Conservation (phyloP, 768 basidiomycete genomes). For the Cubamyces lactineus region DNA sequence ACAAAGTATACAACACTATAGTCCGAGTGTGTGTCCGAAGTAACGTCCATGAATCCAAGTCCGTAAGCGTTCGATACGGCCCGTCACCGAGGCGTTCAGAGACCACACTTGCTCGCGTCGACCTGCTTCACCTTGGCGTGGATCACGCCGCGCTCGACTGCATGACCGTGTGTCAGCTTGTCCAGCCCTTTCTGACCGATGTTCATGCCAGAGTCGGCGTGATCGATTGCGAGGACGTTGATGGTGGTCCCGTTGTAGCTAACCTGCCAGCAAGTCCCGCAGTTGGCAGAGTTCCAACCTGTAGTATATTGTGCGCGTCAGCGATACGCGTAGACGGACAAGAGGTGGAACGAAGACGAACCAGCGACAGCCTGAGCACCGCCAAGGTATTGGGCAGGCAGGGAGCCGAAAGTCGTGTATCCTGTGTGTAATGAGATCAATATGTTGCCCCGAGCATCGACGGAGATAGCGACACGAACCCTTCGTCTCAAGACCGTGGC, state of each 20-base stretch:
- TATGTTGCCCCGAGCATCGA: background rate
- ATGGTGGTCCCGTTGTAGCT: slow-evolving; percentile 32
- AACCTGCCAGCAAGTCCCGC: slow-evolving; percentile 41
- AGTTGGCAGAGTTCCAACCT: slow-evolving; percentile 35
- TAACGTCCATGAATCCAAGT: background rate
- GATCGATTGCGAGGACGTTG: slow-evolving; percentile 37
- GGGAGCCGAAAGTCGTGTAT: slow-evolving; percentile 41
- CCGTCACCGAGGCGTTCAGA: background rate
- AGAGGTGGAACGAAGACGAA: background rate
- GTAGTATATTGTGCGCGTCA: background rate
- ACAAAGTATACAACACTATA: too few species aligned
- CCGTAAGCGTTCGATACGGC: background rate
- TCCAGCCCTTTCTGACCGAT: slow-evolving; percentile 39
- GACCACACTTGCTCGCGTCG: slow-evolving; percentile 50
- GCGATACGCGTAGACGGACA: background rate
- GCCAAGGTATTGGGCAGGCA: slow-evolving; percentile 40
- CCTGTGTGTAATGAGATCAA: slow-evolving; percentile 2
- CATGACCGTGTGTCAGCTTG: slow-evolving; percentile 44
- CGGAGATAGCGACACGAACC: background rate
- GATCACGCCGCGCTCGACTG: slow-evolving; percentile 50
- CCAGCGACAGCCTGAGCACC: slow-evolving; percentile 34
- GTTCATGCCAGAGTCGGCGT: slow-evolving; percentile 37
- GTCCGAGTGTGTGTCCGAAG: too few species aligned
- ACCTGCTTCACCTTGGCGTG: slow-evolving; percentile 48
- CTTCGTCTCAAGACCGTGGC: slow-evolving; percentile 39